These are phyloP conservation scores for Xylariales sp. DNA, from an alignment of 2,329 filamentous ascomycete genomes.

Conservation along the genomic window DNA sequence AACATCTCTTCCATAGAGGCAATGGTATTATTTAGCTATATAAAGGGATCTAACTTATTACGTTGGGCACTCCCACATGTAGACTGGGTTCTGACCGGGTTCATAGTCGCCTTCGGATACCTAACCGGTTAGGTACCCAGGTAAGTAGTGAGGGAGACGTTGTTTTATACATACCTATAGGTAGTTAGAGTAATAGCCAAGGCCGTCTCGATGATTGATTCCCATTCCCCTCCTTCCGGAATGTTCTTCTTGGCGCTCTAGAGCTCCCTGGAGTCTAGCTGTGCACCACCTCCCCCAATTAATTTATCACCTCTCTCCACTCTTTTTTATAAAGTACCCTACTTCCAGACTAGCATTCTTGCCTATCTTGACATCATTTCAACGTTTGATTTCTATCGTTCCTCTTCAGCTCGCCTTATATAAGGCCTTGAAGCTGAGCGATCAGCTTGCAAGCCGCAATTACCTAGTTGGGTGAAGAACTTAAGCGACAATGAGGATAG, in stretches of 20 bases:
- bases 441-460: neutral
- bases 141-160: too few relatives aligned
- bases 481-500: conserved; percentile 64
- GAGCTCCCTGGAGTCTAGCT: neutral
- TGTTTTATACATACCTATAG: neutral
- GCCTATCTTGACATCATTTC: neutral
- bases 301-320: neutral
- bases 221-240: conserved; percentile 6
- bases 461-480: neutral
- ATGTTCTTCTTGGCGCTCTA: conserved; percentile 5
- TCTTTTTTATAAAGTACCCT: conserved; percentile 2
- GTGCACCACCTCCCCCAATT: conserved; percentile 1
- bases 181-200: neutral
- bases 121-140: too few relatives aligned
- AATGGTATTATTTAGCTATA: too few relatives aligned
- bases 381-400: neutral
- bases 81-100: too few relatives aligned
- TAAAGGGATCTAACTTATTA: neutral
- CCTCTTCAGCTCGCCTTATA: neutral
- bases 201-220: neutral
- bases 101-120: too few relatives aligned
- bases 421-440: neutral
- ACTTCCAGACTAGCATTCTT: neutral
- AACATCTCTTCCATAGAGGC: too few relatives aligned
- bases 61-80: neutral